phyloP scores from a whole-genome alignment of 345 rosid species.

The Eucalyptus paniculata region DNA sequence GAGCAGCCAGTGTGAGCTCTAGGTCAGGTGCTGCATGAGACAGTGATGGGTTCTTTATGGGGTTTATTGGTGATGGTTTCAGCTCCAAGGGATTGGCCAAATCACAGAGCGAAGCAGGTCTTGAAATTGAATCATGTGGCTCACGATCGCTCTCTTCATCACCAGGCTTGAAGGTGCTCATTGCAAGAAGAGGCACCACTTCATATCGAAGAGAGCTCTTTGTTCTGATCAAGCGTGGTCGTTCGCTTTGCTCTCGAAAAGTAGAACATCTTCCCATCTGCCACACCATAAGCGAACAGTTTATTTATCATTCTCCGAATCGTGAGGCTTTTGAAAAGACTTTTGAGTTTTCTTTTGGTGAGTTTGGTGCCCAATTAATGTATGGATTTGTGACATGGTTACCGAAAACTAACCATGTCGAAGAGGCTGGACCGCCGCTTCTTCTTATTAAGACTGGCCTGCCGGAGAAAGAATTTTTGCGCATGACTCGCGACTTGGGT shows the following conservation, averaged over 20 bases:
- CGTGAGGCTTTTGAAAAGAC: neutral
- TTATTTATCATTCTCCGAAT: neutral
- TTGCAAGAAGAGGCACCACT: neutral
- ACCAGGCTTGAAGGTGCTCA: neutral
- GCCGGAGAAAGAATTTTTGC: slow-evolving; percentile 60
- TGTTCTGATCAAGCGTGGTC: neutral
- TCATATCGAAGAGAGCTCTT: neutral
- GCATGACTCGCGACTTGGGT: slow-evolving; percentile 79
- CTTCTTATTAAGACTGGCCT: slow-evolving; percentile 27
- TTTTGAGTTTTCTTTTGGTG: neutral
- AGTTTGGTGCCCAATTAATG: neutral
- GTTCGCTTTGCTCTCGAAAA: neutral
- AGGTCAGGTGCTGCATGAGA: slow-evolving; percentile 11
- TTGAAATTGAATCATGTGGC: neutral
- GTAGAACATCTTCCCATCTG: neutral
- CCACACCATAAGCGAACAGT: neutral
- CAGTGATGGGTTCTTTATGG: neutral
- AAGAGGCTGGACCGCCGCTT: slow-evolving; percentile 58
- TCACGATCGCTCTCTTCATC: neutral
- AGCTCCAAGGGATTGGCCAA: neutral
- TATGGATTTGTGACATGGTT: neutral
- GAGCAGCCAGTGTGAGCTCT: slow-evolving; percentile 40
- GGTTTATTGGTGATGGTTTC: neutral
- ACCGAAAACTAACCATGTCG: slow-evolving; percentile 22
- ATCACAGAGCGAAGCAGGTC: neutral